phyloP scores from a whole-genome alignment of 1,139 yeast species.

The Pichiaceae sp. region DNA sequence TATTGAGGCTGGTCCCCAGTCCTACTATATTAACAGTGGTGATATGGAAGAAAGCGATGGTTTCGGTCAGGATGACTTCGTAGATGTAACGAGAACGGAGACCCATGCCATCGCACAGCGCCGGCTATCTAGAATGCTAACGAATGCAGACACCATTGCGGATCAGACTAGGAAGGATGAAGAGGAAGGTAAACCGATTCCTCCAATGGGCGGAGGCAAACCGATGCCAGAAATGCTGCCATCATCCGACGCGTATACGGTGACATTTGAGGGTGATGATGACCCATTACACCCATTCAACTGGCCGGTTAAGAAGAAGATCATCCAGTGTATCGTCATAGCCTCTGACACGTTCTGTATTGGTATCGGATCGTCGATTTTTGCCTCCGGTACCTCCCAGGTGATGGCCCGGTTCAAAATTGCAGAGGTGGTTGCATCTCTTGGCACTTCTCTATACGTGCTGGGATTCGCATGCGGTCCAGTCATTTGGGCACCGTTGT shows the following conservation, averaged over 20 bases:
- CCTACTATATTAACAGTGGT: too few species aligned
- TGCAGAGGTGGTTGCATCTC: constrained; percentile 46
- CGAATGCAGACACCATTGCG: constrained; percentile 19
- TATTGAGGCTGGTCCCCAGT: too few species aligned
- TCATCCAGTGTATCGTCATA: constrained; percentile 31
- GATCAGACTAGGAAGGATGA: constrained; percentile 14
- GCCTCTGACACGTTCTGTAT: constrained; percentile 37
- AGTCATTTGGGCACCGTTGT: constrained; percentile 68
- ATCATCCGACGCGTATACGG: constrained; percentile 34
- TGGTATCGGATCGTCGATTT: constrained; percentile 59
- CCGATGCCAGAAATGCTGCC: constrained; percentile 47
- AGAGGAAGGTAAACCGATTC: constrained; percentile 27
- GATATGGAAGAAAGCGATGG: too few species aligned
- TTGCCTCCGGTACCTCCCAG: constrained; percentile 40
- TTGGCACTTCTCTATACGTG: constrained; percentile 67
- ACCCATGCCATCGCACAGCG: constrained; percentile 14
- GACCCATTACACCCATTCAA: constrained; percentile 60
- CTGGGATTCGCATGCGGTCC: constrained; percentile 83
- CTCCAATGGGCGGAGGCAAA: constrained; percentile 53
- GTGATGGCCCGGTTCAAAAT: constrained; percentile 40
- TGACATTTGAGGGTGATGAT: constrained; percentile 50
- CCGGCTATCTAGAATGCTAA: constrained; percentile 21
- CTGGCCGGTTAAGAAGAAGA: constrained; percentile 39
- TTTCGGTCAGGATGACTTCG: too few species aligned
- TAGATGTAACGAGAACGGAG: constrained; percentile 10